Base-by-base conservation (phyloP, 164 flowering plant genomes). In the Cinnamomum chago region DNA sequence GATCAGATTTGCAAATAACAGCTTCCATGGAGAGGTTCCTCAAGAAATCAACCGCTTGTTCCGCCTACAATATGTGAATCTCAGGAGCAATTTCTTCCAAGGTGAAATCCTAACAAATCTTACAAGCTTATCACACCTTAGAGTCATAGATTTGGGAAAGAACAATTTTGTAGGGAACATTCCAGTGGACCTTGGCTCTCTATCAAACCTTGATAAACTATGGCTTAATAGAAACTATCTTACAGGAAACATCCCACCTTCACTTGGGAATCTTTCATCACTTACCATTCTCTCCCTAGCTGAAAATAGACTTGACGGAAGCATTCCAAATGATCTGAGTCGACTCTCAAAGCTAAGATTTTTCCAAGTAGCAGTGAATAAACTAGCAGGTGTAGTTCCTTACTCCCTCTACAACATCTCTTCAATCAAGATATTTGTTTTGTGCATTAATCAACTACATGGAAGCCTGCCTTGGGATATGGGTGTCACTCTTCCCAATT, bases 31-130 rank as follows among this genome's bases (percentile, higher is more conserved):
- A 10, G 17, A 65, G 14, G 22, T 88, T 71, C 87, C 90, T 1
- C 27, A 58, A 23, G 65, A 82, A 69, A 51, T 86, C 3, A 80
- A 80, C 17, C 71, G 67, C 14, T 83, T 86, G 50, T 72, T 69
- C 17, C 82, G 79, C 3, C 71, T 88, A 66, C 72, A 72, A 72
- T 23, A 27, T 15, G 73, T 88, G 0, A 79, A 81, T 74, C 15
- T 85, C 18, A 80, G 82, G 68, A 70, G 22, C 23, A 88, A 88
- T 71, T 30, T 12, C 58, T 52, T 87, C 0, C 24, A 62, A 58
- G 88, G 89, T 7, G 66, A 7, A 0, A 77, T 87, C n/a, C 90
- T 90, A 3, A 2, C 66, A 0, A 80, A 79, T 65, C 72, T 87
- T 25, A 75, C 76, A 68, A 25, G 14, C 5, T 79, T 80, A 33